Percentiles rank a stretch among this genome's conserved stretches.
These are phyloP conservation scores for Sedum album DNA, from an alignment of 164 flowering plant genomes.

Conservation along the genomic window DNA sequence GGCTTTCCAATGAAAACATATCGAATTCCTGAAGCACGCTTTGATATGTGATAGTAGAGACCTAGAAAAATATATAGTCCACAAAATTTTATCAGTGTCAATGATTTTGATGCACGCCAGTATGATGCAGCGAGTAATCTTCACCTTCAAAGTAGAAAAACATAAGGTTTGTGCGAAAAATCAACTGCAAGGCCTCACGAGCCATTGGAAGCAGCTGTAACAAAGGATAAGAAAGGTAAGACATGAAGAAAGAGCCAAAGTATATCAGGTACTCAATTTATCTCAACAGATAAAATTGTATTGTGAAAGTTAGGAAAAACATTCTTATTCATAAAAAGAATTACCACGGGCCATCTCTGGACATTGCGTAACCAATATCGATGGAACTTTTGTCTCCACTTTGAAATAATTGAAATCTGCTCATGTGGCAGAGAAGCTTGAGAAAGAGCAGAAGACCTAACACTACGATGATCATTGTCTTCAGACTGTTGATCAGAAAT, in stretches of 20 bases:
- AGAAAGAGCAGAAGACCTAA: constrained; percentile 23
- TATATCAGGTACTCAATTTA: neutral
- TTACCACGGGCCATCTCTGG: constrained; percentile 84
- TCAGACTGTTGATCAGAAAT: constrained; percentile 59
- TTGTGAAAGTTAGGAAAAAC: neutral
- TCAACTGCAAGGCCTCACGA: constrained; percentile 67
- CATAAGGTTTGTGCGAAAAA: constrained; percentile 87
- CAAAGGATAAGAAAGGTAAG: constrained; percentile 10
- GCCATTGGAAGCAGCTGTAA: constrained; percentile 73
- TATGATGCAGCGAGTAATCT: neutral
- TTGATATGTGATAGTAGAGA: constrained; percentile 85
- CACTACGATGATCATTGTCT: constrained; percentile 24
- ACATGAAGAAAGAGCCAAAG: neutral
- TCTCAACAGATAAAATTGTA: neutral
- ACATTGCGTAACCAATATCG: constrained; percentile 46
- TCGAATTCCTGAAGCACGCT: constrained; percentile 85
- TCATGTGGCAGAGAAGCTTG: constrained; percentile 31
- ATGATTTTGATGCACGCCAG: neutral
- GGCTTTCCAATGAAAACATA: constrained; percentile 91
- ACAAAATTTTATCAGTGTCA: neutral
- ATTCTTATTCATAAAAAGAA: constrained; percentile 6
- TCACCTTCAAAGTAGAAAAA: constrained; percentile 96
- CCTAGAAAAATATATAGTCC: constrained; percentile 30
- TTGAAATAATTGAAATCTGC: constrained; percentile 32
- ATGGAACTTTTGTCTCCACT: constrained; percentile 42